Conservation (phyloP, 2,329 filamentous ascomycete genomes). For the Ascochyta koolunga region DNA sequence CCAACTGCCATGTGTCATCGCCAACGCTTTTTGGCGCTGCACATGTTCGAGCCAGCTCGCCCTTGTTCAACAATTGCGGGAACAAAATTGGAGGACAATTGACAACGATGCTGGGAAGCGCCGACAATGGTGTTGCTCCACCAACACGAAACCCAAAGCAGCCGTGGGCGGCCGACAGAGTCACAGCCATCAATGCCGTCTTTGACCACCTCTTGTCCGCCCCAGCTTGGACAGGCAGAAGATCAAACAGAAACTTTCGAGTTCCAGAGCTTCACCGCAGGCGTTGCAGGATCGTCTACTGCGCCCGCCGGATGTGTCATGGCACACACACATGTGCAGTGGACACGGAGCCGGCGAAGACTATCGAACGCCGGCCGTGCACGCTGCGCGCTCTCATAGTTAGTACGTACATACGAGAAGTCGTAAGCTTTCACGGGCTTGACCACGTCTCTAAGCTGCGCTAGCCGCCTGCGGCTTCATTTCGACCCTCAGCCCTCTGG, state of each 20-base stretch:
- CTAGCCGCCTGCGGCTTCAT: conserved; percentile 28
- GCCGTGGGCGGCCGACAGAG: conserved; percentile 24
- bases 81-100: conserved; percentile 26
- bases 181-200: conserved; percentile 26
- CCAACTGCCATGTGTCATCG: conserved; percentile 38
- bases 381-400: conserved; percentile 12
- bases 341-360: conserved; percentile 35
- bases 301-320: conserved; percentile 43
- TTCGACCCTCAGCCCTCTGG: conserved; percentile 31
- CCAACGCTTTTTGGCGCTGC: conserved; percentile 37
- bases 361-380: conserved; percentile 47
- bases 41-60: conserved; percentile 37
- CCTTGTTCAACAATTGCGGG: conserved; percentile 23
- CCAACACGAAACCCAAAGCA: conserved; percentile 44
- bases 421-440: conserved; percentile 41
- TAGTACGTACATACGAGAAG: conserved; percentile 27
- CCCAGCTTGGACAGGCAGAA: conserved; percentile 22
- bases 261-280: conserved; percentile 30
- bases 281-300: conserved; percentile 42
- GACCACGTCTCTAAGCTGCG: conserved; percentile 13
- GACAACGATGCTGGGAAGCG: conserved; percentile 26
- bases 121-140: conserved; percentile 28
- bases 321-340: conserved; percentile 7
- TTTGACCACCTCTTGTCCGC: conserved; percentile 27
- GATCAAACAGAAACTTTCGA: conserved; percentile 32